Conservation (phyloP, 257 asterid genomes). For the Nicotiana sylvestris region DNA sequence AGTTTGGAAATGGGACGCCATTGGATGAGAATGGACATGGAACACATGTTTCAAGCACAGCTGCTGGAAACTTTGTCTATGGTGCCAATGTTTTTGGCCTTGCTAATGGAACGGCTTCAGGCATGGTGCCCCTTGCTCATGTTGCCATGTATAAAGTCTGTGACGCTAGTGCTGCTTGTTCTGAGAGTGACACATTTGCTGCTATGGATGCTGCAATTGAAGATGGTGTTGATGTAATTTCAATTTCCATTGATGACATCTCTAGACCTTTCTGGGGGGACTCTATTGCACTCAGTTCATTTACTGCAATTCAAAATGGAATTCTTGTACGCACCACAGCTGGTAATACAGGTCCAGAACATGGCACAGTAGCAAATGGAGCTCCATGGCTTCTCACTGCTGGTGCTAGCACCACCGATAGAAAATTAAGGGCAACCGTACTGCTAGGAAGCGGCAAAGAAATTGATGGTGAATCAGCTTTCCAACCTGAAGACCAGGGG, state of each 20-base stretch:
- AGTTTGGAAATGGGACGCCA: neutral
- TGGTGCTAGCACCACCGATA: constrained; percentile 34
- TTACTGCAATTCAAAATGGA: constrained; percentile 23
- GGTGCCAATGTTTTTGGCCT: constrained; percentile 17
- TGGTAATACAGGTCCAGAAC: constrained; percentile 21
- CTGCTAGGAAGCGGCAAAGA: constrained; percentile 21
- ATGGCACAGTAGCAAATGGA: constrained; percentile 15
- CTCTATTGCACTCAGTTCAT: constrained; percentile 26
- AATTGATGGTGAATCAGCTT: constrained; percentile 26
- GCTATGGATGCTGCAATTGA: constrained; percentile 32
- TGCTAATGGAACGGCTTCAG: constrained; percentile 34
- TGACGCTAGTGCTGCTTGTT: neutral
- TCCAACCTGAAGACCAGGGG: constrained; percentile 4
- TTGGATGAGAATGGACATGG: constrained; percentile 26
- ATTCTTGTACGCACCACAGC: constrained; percentile 32
- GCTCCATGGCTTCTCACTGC: constrained; percentile 45
- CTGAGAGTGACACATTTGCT: constrained; percentile 26
- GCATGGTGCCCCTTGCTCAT: constrained; percentile 30
- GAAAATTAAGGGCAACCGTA: constrained; percentile 13
- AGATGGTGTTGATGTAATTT: constrained; percentile 37
- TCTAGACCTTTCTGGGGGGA: constrained; percentile 20
- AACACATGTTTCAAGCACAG: constrained; percentile 28
- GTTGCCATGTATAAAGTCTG: constrained; percentile 32
- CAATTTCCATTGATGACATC: constrained; percentile 20
- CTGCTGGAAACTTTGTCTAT: constrained; percentile 29